Conservation (phyloP, 1,139 yeast genomes). For the Pneumocystis murina region DNA sequence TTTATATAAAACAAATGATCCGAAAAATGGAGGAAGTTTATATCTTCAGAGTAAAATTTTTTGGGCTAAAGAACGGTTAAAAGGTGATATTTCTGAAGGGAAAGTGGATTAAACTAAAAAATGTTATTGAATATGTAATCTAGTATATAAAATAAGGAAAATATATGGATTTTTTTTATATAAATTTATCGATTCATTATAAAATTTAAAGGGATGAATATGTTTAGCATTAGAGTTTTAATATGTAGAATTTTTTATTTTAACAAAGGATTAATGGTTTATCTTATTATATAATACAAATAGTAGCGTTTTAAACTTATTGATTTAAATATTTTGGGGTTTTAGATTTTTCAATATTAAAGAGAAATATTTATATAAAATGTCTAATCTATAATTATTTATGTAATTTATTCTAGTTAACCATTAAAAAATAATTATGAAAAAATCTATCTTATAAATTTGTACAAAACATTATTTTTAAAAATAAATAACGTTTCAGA, state of each 20-base stretch:
- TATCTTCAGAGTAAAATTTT: conserved; percentile 83
- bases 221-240: neutral
- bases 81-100: conserved; percentile 32
- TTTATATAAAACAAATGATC: conserved; percentile 73
- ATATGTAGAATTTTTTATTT: neutral
- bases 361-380: too few species aligned
- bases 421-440: too few species aligned
- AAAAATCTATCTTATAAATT: too few species aligned
- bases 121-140: neutral
- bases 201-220: too few species aligned
- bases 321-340: neutral
- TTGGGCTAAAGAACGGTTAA: conserved; percentile 59
- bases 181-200: neutral
- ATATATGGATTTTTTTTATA: neutral
- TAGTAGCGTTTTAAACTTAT: neutral
- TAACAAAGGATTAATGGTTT: neutral
- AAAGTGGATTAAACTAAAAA: neutral
- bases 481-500: neutral
- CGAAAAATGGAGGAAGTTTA: conserved; percentile 87
- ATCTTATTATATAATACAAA: neutral
- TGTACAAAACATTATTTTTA: too few species aligned
- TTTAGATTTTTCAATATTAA: too few species aligned
- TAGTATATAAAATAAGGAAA: neutral
- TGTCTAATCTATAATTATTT: too few species aligned
- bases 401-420: too few species aligned